Conservation (phyloP, 2,329 filamentous ascomycete genomes). For the Aspergillaceae sp. region DNA sequence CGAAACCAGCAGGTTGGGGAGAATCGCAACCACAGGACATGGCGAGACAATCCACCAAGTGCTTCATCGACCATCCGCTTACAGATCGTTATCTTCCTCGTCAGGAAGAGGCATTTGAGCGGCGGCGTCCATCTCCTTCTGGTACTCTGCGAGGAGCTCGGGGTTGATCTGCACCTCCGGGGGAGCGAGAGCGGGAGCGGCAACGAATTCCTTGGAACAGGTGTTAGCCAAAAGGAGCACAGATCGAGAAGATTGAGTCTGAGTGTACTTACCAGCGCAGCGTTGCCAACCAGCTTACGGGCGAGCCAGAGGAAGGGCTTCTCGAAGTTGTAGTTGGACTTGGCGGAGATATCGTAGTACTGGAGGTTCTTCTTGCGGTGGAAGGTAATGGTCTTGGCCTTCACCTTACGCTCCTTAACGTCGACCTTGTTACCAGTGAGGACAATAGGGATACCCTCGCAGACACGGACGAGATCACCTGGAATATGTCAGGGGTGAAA, state of each 20-base stretch:
- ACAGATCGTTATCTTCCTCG: slow-evolving; percentile 69
- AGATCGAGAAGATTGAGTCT: neutral
- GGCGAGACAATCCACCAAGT: slow-evolving; percentile 4
- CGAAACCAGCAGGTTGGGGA: slow-evolving; percentile 10
- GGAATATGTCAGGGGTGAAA: slow-evolving; percentile 8
- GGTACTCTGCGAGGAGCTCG: slow-evolving; percentile 70
- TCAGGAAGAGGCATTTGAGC: slow-evolving; percentile 79
- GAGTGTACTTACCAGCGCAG: slow-evolving; percentile 57
- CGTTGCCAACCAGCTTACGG: slow-evolving; percentile 95
- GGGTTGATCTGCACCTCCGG: slow-evolving; percentile 86
- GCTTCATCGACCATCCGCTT: slow-evolving; percentile 19
- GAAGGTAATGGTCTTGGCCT: slow-evolving; percentile 99
- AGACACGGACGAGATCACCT: slow-evolving; percentile 98
- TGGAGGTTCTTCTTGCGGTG: slow-evolving; percentile 99
- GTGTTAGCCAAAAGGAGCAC: slow-evolving; percentile 8
- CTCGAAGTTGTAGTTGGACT: slow-evolving; percentile 99
- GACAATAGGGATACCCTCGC: slow-evolving; percentile 98
- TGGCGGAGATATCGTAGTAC: slow-evolving; percentile 99
- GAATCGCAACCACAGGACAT: slow-evolving; percentile 4
- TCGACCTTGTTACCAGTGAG: slow-evolving; percentile 99
- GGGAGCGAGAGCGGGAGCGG: slow-evolving; percentile 86
- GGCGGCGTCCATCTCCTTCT: slow-evolving; percentile 79
- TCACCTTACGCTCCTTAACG: slow-evolving; percentile 99
- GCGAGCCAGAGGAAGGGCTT: slow-evolving; percentile 99
- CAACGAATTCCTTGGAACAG: slow-evolving; percentile 74